Evolutionary conservation across 805 yeast species (phyloP).

Genomic region (Saccharomycopsis capsularis): DNA sequence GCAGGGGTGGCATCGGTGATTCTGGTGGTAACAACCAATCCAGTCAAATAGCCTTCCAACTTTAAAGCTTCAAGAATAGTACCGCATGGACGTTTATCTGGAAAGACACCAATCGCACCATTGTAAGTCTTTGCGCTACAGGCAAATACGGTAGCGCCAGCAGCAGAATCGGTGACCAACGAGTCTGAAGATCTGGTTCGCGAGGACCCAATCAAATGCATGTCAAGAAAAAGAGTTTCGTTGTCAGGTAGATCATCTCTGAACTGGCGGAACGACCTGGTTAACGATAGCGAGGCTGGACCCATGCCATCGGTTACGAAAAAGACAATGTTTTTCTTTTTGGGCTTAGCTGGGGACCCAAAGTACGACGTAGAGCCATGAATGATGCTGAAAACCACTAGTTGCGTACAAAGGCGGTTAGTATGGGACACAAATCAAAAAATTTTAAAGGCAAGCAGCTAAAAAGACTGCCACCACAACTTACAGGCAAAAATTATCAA

Average conservation of each 20-base stretch:
- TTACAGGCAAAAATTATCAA: not conserved
- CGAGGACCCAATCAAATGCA: conserved; percentile 70
- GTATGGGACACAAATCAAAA: no score
- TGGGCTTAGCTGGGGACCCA: not conserved
- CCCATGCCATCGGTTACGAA: conserved; percentile 97
- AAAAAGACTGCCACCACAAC: not conserved
- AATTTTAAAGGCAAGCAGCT: not conserved
- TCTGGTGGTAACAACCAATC: conserved; percentile 86
- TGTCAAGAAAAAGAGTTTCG: conserved; percentile 57
- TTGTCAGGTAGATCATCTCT: conserved; percentile 46
- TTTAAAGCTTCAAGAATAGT: conserved; percentile 85
- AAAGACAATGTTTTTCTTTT: conserved; percentile 71
- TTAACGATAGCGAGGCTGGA: conserved; percentile 74
- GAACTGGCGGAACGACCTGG: conserved; percentile 67
- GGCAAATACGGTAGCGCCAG: conserved; percentile 93
- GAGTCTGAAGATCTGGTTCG: conserved; percentile 76
- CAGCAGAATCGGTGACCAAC: conserved; percentile 88
- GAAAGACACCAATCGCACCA: conserved; percentile 85
- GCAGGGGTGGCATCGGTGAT: conserved; percentile 96
- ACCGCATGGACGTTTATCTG: conserved; percentile 69
- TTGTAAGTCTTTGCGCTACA: conserved; percentile 80
- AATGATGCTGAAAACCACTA: not conserved
- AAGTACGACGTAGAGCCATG: not conserved
- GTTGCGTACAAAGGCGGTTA: not conserved
- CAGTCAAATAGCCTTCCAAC: conserved; percentile 72